Percentiles rank a stretch among this genome's conserved stretches.
Conservation (phyloP, 208 protist genomes). For the Trichomonas gallinae region DNA sequence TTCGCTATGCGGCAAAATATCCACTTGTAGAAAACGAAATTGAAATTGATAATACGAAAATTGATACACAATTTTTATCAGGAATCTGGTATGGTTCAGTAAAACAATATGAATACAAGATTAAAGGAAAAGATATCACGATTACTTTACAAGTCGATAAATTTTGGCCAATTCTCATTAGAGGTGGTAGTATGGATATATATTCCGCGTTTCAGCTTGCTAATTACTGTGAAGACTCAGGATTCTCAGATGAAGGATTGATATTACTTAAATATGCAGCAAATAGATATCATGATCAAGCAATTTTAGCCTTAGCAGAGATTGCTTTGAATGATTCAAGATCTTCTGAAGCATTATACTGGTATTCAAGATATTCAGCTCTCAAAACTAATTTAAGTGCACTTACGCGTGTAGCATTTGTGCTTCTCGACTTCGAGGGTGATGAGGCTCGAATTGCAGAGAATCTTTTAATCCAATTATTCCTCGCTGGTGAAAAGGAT, state of each 20-base stretch:
- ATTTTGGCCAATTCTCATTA: not conserved
- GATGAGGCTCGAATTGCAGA: not conserved
- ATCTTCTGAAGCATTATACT: not conserved
- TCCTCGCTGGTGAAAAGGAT: not conserved
- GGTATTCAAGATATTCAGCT: not conserved
- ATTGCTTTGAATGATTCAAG: not conserved
- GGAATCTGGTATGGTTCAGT: not conserved
- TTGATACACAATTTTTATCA: not conserved
- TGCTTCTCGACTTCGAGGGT: not conserved
- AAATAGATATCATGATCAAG: not conserved
- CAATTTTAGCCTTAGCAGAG: not conserved
- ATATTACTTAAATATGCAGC: not conserved
- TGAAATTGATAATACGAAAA: not conserved
- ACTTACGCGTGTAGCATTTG: not conserved
- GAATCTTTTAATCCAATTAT: not conserved
- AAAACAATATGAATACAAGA: not conserved
- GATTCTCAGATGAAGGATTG: not conserved
- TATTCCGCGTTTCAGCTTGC: not conserved
- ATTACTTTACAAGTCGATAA: not conserved
- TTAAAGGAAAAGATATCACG: not conserved
- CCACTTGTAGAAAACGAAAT: not conserved
- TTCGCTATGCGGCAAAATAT: not conserved
- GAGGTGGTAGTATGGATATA: not conserved
- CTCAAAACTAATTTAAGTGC: not conserved
- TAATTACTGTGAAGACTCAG: not conserved